A percentile compares a stretch with the other conserved stretches of the same genome.
Evolutionary conservation across 345 rosid species (phyloP).

Genomic region (Litchi chinensis): DNA sequence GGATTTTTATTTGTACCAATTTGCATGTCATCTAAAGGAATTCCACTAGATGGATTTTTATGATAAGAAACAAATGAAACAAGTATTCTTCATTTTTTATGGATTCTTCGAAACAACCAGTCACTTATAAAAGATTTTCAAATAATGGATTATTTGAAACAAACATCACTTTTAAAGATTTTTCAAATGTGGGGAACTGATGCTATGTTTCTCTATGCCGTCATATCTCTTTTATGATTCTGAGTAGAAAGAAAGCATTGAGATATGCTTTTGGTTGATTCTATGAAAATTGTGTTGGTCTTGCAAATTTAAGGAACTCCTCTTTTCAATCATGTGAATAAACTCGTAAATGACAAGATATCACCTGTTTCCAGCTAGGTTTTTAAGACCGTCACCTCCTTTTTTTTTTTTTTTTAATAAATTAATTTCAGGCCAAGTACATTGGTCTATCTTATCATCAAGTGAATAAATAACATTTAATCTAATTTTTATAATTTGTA

Average conservation of each 20-base stretch:
- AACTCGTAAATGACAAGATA: background rate
- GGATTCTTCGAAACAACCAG: background rate
- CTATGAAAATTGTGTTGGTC: background rate
- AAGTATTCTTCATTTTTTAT: too few species aligned
- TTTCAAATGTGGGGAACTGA: background rate
- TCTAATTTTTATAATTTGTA: too few species aligned
- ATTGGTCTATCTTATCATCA: background rate
- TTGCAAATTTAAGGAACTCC: background rate
- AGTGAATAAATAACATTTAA: too few species aligned
- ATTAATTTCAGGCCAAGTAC: background rate
- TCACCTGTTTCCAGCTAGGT: background rate
- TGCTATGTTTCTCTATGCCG: background rate
- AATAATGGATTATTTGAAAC: too few species aligned
- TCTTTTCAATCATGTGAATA: background rate
- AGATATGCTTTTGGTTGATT: background rate
- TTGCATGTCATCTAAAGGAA: background rate
- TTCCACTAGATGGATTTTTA: background rate
- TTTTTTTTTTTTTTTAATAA: too few species aligned
- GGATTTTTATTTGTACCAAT: background rate
- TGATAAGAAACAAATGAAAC: too few species aligned
- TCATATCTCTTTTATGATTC: background rate
- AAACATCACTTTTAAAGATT: background rate
- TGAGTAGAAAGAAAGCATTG: background rate
- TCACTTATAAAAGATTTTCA: background rate
- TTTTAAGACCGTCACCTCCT: background rate